Conservation (phyloP, 371 early-diverging fungal species). For the Mortierella sp. region DNA sequence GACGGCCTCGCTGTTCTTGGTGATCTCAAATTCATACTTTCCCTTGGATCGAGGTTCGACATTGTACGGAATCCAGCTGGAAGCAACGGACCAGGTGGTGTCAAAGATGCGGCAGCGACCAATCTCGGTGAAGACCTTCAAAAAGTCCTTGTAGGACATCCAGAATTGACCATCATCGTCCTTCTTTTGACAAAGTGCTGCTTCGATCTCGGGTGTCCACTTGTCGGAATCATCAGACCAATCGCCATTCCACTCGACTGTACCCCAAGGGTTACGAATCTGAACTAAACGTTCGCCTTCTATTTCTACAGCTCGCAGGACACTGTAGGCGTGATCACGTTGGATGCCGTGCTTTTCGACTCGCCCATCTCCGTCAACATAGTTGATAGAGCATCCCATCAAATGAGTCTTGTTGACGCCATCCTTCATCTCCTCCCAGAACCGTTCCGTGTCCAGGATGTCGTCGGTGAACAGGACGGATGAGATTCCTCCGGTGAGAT, state of each 20-base stretch:
- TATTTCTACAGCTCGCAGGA: conserved; percentile 51
- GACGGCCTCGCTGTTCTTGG: conserved; percentile 19
- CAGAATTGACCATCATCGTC: conserved; percentile 57
- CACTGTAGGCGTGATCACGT: conserved; percentile 56
- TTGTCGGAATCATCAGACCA: conserved; percentile 56
- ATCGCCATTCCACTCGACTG: conserved; percentile 54
- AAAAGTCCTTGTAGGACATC: conserved; percentile 58
- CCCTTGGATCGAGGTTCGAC: conserved; percentile 42
- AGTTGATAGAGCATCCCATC: conserved; percentile 55
- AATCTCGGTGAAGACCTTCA: conserved; percentile 42
- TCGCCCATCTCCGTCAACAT: conserved; percentile 22
- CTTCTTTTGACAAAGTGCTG: conserved; percentile 33
- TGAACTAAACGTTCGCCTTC: conserved; percentile 49
- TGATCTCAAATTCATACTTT: conserved; percentile 25
- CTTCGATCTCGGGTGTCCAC: conserved; percentile 53
- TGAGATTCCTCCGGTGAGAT: conserved; percentile 61
- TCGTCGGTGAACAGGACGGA: conserved; percentile 50
- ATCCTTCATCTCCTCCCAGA: conserved; percentile 59
- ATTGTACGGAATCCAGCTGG: conserved; percentile 51
- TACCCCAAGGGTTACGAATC: conserved; percentile 60
- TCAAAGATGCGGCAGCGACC: conserved; percentile 53
- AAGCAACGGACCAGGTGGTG: conserved; percentile 33
- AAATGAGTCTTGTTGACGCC: conserved; percentile 51
- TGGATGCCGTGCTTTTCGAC: conserved; percentile 44
- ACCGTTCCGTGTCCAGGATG: conserved; percentile 56